A percentile compares a stretch with the other conserved stretches of the same genome.
phyloP scores from a whole-genome alignment of 441 rosid genomes.

The Euphorbia schlechtendalii region DNA sequence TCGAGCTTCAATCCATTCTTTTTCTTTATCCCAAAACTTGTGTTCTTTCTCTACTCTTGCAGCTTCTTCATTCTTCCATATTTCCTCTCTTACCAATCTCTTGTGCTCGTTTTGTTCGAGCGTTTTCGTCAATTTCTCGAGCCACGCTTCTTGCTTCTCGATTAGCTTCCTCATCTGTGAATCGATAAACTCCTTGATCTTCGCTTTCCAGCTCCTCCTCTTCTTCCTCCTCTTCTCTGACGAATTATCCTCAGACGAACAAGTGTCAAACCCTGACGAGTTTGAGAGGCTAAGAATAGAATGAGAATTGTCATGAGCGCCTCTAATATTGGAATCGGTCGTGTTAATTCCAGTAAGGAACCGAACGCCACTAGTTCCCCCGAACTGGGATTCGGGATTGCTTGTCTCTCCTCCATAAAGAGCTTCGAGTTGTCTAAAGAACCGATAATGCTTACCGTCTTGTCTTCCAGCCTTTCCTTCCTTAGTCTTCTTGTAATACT shows the following conservation, averaged over 20 bases:
- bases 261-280: conserved; percentile 54
- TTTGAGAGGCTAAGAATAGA: conserved; percentile 77
- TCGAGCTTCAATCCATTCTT: conserved; percentile 79
- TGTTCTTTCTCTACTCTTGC: conserved; percentile 62
- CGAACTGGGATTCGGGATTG: conserved; percentile 34
- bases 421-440: conserved; percentile 91
- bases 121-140: conserved; percentile 59
- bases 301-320: conserved; percentile 32
- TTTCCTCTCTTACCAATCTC: conserved; percentile 63
- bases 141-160: conserved; percentile 83
- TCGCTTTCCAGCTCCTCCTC: conserved; percentile 59
- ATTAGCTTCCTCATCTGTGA: conserved; percentile 63
- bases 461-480: conserved; percentile 96
- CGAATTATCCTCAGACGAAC: conserved; percentile 52
- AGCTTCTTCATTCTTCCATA: conserved; percentile 69
- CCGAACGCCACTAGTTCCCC: conserved; percentile 29
- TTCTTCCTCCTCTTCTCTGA: conserved; percentile 42
- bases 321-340: conserved; percentile 23
- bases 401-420: conserved; percentile 73
- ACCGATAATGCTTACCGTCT: conserved; percentile 91
- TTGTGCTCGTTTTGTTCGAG: conserved; percentile 75
- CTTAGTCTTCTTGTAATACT: conserved; percentile 90
- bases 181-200: conserved; percentile 75
- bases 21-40: conserved; percentile 76
- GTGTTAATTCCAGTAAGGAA: conserved; percentile 32